Conservation (phyloP, 2,329 filamentous ascomycete species). For the Diplodia scrobiculata region DNA sequence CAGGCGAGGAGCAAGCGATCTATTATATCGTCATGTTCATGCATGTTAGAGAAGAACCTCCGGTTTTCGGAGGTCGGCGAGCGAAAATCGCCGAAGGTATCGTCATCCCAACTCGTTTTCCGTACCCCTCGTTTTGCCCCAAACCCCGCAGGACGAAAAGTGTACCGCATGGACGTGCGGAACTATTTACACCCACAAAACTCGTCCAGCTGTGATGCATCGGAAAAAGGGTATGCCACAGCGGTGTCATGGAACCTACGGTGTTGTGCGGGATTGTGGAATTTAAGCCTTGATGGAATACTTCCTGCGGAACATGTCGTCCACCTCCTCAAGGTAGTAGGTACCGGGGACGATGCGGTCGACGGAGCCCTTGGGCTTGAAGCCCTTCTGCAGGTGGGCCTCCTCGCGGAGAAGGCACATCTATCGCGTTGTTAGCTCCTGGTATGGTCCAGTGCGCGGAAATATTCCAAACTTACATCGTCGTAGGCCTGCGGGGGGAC, state of each 20-base stretch:
- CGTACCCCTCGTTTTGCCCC: not conserved
- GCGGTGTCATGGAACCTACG: not conserved
- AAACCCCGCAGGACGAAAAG: slow-evolving; percentile 10
- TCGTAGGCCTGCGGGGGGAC: slow-evolving; percentile 55
- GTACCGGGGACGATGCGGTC: slow-evolving; percentile 52
- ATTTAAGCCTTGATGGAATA: slow-evolving; percentile 55
- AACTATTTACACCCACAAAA: slow-evolving; percentile 19
- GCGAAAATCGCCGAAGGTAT: slow-evolving; percentile 22
- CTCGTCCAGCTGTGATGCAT: slow-evolving; percentile 5
- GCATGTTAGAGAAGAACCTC: slow-evolving; percentile 4
- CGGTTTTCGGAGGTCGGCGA: slow-evolving; percentile 2
- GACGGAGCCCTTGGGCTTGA: slow-evolving; percentile 49
- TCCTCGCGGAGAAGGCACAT: slow-evolving; percentile 57
- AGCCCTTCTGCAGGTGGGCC: slow-evolving; percentile 55
- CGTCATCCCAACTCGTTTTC: not conserved
- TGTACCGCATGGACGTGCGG: not conserved
- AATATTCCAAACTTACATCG: slow-evolving; percentile 38
- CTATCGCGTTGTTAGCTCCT: slow-evolving; percentile 40
- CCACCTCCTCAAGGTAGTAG: slow-evolving; percentile 55
- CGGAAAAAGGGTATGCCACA: slow-evolving; percentile 6
- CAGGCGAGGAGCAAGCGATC: slow-evolving; percentile 4
- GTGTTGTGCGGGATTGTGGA: not conserved
- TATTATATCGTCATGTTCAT: slow-evolving; percentile 24
- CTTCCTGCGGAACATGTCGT: slow-evolving; percentile 55
- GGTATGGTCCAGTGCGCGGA: not conserved